These are phyloP conservation scores for Kluyveromyces siamensis DNA, from an alignment of 805 yeast species.

Conservation along the genomic window DNA sequence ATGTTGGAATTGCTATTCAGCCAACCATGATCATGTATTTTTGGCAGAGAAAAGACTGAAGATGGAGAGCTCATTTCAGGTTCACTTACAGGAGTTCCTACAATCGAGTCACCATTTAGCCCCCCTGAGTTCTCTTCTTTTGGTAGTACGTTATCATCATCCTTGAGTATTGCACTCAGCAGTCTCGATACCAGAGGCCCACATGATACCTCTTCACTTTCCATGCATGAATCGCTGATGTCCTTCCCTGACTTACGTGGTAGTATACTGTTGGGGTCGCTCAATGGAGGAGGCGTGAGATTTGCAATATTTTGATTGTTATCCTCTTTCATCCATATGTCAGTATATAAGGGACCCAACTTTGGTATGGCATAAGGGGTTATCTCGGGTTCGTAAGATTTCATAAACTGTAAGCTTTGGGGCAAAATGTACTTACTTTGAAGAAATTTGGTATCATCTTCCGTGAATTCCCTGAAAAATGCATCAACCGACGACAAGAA, in stretches of 20 bases:
- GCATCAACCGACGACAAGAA: slow-evolving; percentile 81
- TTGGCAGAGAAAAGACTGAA: slow-evolving; percentile 20
- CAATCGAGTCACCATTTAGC: slow-evolving; percentile 10
- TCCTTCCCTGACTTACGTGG: slow-evolving; percentile 56
- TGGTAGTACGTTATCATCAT: slow-evolving; percentile 13
- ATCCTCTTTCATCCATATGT: slow-evolving; percentile 84
- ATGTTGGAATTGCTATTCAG: slow-evolving; percentile 37
- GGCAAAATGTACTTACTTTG: slow-evolving; percentile 54
- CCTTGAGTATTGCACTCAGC: slow-evolving; percentile 60
- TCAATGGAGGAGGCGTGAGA: slow-evolving; percentile 38
- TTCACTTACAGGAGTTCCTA: slow-evolving; percentile 16
- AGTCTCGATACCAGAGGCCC: slow-evolving; percentile 87
- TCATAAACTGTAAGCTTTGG: slow-evolving; percentile 29
- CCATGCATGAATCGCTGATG: slow-evolving; percentile 47
- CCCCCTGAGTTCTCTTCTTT: slow-evolving; percentile 10
- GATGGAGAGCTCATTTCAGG: slow-evolving; percentile 6
- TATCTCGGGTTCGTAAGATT: slow-evolving; percentile 52
- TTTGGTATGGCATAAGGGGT: slow-evolving; percentile 79
- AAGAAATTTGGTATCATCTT: slow-evolving; percentile 73
- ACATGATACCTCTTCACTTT: slow-evolving; percentile 68
- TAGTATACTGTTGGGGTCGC: slow-evolving; percentile 32
- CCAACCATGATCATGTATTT: slow-evolving; percentile 39
- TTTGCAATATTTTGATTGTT: slow-evolving; percentile 34
- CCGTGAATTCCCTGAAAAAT: slow-evolving; percentile 65
- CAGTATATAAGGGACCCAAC: slow-evolving; percentile 73